Conservation (phyloP, 2,329 filamentous ascomycete species). For the Cytospora piceicola region DNA sequence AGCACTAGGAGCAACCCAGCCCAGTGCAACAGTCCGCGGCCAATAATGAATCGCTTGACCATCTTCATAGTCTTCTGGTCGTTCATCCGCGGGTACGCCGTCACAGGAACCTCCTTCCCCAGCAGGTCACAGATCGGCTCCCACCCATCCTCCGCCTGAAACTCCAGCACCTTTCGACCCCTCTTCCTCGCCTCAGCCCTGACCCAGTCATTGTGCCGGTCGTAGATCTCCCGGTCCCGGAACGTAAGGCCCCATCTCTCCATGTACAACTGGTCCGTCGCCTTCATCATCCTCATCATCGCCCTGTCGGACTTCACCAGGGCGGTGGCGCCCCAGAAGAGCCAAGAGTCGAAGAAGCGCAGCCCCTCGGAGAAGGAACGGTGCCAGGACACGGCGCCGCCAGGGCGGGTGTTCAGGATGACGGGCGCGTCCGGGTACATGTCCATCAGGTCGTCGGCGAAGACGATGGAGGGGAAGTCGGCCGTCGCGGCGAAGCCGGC, state of each 20-base stretch:
- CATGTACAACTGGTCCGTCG: constrained; percentile 17
- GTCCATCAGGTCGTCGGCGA: constrained; percentile 45
- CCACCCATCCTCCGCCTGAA: constrained; percentile 25
- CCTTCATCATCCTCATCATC: constrained; percentile 29
- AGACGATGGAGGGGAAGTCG: constrained; percentile 41
- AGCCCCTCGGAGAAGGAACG: constrained; percentile 25
- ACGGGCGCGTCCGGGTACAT: constrained; percentile 43
- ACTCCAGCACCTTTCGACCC: constrained; percentile 22
- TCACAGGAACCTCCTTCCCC: constrained; percentile 5
- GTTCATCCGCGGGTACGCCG: constrained; percentile 23
- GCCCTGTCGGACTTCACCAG: constrained; percentile 26
- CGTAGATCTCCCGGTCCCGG: constrained; percentile 22
- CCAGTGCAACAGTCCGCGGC: constrained; percentile 24
- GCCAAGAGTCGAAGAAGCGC: constrained; percentile 28
- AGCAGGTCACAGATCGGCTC: constrained; percentile 21
- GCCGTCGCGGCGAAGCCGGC: constrained; percentile 37
- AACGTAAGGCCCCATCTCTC: constrained; percentile 26
- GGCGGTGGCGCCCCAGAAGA: constrained; percentile 25
- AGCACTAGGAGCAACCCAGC: constrained; percentile 5
- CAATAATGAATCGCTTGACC: constrained; percentile 24
- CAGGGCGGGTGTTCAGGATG: constrained; percentile 38
- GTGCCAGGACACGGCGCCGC: constrained; percentile 21
- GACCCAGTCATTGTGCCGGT: constrained; percentile 26
- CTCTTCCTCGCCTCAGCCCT: constrained; percentile 24
- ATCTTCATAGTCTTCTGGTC: constrained; percentile 29